Conservation (phyloP, 495 filamentous ascomycete genomes). For the Penicillium mononematosum region DNA sequence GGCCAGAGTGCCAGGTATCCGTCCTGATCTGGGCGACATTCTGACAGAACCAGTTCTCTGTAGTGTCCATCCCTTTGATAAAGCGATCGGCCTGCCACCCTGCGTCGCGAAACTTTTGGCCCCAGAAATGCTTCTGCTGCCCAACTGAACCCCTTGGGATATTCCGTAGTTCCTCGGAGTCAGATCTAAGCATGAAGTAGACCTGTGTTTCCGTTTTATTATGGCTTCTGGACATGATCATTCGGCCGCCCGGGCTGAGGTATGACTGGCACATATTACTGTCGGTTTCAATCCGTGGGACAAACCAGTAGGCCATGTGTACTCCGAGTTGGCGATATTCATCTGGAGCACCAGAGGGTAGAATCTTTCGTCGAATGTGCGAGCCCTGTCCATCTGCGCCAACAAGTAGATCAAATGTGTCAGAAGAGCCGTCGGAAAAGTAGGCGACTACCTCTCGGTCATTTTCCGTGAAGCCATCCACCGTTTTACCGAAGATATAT, state of each 20-base stretch:
- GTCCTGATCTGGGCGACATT: conserved; percentile 41
- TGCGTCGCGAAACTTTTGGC: conserved; percentile 36
- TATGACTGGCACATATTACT: conserved; percentile 23
- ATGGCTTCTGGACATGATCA: conserved; percentile 29
- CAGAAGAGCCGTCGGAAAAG: conserved; percentile 38
- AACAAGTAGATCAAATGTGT: conserved; percentile 49
- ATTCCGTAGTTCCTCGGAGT: conserved; percentile 18
- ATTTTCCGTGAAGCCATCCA: conserved; percentile 27
- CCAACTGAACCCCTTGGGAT: conserved; percentile 19
- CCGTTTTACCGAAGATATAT: conserved; percentile 39
- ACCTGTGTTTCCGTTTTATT: conserved; percentile 22
- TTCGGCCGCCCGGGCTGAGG: conserved; percentile 21
- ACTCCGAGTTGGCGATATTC: conserved; percentile 26
- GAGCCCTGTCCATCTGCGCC: conserved; percentile 53
- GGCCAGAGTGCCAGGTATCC: conserved; percentile 44
- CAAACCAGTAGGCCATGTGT: conserved; percentile 45
- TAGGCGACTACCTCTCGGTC: conserved; percentile 31
- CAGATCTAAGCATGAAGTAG: conserved; percentile 25
- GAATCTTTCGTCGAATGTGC: conserved; percentile 33
- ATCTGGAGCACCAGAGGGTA: conserved; percentile 25
- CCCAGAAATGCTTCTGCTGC: conserved; percentile 30
- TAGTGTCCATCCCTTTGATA: conserved; percentile 39
- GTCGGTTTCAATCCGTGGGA: conserved; percentile 37
- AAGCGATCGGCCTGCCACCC: conserved; percentile 45
- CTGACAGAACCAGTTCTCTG: conserved; percentile 52